phyloP scores from a whole-genome alignment of 2,329 filamentous ascomycete genomes.

The Sporothrix phasma region DNA sequence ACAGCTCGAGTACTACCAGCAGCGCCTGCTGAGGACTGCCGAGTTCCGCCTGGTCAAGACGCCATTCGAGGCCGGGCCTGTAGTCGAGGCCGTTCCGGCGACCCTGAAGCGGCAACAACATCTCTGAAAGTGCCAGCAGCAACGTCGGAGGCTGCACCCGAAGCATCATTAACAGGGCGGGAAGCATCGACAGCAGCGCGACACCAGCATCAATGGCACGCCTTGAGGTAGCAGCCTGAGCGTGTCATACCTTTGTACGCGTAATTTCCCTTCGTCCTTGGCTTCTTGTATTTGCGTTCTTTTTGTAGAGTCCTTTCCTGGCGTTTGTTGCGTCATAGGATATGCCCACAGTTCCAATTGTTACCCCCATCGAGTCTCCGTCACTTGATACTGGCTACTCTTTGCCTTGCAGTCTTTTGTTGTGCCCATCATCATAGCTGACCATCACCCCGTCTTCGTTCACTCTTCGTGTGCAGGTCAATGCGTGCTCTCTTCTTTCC shows the following conservation, averaged over 20 bases:
- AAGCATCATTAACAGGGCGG: not conserved
- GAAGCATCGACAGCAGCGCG: not conserved
- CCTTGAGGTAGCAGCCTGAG: not conserved
- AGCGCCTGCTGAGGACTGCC: conserved; percentile 4
- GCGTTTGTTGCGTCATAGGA: not conserved
- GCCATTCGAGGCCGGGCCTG: not conserved
- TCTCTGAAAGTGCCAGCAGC: not conserved
- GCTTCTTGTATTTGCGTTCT: not conserved
- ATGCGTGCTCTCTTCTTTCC: not conserved
- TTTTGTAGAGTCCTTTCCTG: not conserved
- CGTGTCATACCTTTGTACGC: too few relatives aligned
- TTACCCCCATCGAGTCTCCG: not conserved
- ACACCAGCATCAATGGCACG: not conserved
- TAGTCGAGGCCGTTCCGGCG: not conserved
- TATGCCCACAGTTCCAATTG: not conserved
- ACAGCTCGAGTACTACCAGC: conserved; percentile 8
- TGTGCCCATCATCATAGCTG: not conserved
- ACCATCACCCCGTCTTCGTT: not conserved
- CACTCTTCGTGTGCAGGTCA: not conserved
- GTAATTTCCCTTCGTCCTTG: too few relatives aligned
- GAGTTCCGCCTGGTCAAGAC: conserved; percentile 1
- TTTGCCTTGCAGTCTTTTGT: not conserved
- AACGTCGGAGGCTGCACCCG: too few relatives aligned
- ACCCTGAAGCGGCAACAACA: not conserved
- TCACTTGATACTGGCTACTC: not conserved